phyloP scores from a whole-genome alignment of 73 alveolate species.

The Tetrahymena elliotti region DNA sequence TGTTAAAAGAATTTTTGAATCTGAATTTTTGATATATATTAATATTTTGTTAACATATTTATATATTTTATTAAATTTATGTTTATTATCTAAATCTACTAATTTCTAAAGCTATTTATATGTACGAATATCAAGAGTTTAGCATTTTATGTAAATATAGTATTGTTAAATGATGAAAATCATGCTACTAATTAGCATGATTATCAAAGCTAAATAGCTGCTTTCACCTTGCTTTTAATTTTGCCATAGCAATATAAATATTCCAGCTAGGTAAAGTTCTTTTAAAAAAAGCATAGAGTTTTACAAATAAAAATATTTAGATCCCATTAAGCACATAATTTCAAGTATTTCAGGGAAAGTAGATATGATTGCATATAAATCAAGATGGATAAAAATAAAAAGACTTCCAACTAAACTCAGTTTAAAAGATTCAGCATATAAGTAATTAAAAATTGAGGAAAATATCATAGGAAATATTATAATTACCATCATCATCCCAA shows the following conservation, averaged over 20 bases:
- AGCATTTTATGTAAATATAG: not conserved
- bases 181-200: not conserved
- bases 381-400: not conserved
- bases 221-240: not conserved
- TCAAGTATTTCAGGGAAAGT: not conserved
- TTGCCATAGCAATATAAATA: not conserved
- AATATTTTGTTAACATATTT: not conserved
- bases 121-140: not conserved
- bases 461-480: not conserved
- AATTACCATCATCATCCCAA: not conserved
- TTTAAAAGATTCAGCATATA: not conserved
- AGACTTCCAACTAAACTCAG: not conserved
- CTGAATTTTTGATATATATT: not conserved
- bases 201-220: not conserved
- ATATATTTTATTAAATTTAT: no score
- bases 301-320: not conserved
- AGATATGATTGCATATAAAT: not conserved
- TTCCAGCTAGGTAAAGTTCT: not conserved
- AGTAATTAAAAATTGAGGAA: no score
- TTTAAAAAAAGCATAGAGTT: not conserved
- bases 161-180: no score
- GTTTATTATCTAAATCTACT: not conserved
- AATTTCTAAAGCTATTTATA: not conserved
- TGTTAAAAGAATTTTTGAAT: not conserved
- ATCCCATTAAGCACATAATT: not conserved